Base-by-base conservation (phyloP, 805 yeast species). In the Saturnispora hagleri region DNA sequence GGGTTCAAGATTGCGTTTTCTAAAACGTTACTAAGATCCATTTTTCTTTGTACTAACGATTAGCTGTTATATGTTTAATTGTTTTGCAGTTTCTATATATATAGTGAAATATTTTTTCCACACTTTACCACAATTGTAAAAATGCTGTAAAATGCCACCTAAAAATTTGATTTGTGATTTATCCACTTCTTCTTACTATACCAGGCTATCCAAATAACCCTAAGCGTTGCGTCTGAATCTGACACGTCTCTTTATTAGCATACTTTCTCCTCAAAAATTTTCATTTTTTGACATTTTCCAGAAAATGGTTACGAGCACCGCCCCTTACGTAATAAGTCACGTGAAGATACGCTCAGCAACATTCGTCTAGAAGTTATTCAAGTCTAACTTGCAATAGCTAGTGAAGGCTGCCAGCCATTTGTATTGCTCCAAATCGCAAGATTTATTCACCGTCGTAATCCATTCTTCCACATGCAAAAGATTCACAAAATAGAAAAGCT, bases 1-100 rank as follows among this genome's bases (percentile, higher is more conserved):
- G 83, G 78, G 63, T 77, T 79, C 60, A 85, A 71, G 64, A 89
- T 79, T 53, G 96, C 95, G 61, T 82, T 82, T 65, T 88, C 95
- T 62, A 89, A 79, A 55, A 86, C 73, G 59, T 76, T 76, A 58
- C 81, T 79, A 63, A 89, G 79, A 69, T 87, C 86, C 79, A 76
- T 77, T 28, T n/a, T 41, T 15, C 28, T 27, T 42, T 42, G 15
- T 41, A 31, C 31, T 41, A 40, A 17, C 24, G 22, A 38, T 38
- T 38, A 20, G 42, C 17, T 10, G 24, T 34, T 13, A 36, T 38
- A 44, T 44, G n/a, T 44, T 8, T 38, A 9, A 38, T 18, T 38
- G 42, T 38, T 18, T 20, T 38, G 42, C 6, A 9, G 42, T 38
- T 38, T 38, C 22, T 17, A 18, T 38, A 17, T 18, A 38, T 31